Base-by-base conservation (phyloP, 2,329 filamentous ascomycete genomes). In the Lachnellula willkommii region DNA sequence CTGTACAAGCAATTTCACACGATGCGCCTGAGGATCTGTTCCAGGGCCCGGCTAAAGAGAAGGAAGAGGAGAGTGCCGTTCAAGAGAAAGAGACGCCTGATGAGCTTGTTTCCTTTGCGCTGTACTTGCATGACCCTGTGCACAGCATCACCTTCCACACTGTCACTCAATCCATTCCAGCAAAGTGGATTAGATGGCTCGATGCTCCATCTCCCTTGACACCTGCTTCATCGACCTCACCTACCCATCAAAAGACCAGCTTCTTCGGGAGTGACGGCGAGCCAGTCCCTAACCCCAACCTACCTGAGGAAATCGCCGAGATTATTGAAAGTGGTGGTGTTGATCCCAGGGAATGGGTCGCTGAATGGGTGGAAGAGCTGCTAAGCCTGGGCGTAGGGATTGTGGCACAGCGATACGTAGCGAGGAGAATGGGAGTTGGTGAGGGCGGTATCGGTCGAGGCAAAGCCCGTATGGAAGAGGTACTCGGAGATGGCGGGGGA, bases 261-360 rank as follows among this genome's bases (percentile, higher is more conserved):
- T 68, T 69, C 55, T 67, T 69, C 37, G 61, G 63, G 32, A 77
- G 75, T 53, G 79, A 78, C 56, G 77, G 79, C 26, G 74, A 79
- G 45, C 73, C 75, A 47, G 70, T 72, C 36, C 64, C 73, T 3
- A 68, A 72, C 40, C 71, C 70, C 9, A 69, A 76, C n/a, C 72
- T 92, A 36, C 93, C 94, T 0, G 87, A 90, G 28, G 90, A 92
- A 68, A 96, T 99, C 65, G 80, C 82, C 22, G 89, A 93, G 63
- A 95, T 97, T 60, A 83, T 99, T 42, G 83, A 84, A 66, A 74
- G 75, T 46, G 84, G 83, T 8, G 83, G 82, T 47, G 90, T 97
- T 2, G 94, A 99, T 68, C 94, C 94, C 0, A 81, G 94, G 56
- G 94, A 99, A 72, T 99, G 94, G 94, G 89, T 96, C 39, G 88